Conservation (phyloP, 768 basidiomycete species). For the Boletus reticuloceps region DNA sequence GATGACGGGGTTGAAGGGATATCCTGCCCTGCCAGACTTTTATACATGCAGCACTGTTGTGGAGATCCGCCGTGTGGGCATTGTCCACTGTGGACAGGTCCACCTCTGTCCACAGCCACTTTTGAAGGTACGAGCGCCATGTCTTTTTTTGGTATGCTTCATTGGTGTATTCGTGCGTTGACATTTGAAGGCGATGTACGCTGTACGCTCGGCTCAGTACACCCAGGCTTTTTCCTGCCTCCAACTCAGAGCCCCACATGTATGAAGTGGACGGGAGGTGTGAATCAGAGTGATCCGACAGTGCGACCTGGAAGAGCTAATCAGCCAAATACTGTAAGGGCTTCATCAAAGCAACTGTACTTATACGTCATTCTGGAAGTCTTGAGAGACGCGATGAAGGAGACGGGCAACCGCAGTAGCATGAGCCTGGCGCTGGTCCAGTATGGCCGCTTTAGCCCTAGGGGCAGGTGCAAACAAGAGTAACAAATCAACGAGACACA, state of each 20-base stretch:
- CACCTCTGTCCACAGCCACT: constrained; percentile 3
- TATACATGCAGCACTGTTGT: constrained; percentile 10
- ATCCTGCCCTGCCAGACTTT: background rate
- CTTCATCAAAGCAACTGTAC: constrained; percentile 3
- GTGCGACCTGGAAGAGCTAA: background rate
- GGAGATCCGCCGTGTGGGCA: constrained; percentile 11
- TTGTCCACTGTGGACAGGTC: constrained; percentile 9
- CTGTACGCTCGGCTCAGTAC: background rate
- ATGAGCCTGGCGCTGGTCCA: background rate
- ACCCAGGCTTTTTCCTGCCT: too few relatives aligned
- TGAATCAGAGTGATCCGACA: too few relatives aligned
- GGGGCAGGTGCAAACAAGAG: constrained; percentile 6
- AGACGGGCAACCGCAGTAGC: background rate
- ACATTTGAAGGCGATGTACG: background rate
- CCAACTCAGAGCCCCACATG: background rate
- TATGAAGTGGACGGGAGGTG: background rate
- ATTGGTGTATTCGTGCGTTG: background rate
- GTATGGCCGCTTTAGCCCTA: constrained; percentile 4
- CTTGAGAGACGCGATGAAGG: background rate
- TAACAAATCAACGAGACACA: background rate
- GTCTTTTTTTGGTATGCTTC: constrained; percentile 5
- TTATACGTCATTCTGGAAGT: background rate
- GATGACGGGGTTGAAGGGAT: background rate
- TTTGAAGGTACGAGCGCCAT: background rate
- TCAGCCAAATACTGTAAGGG: background rate